These are phyloP conservation scores for Kwoniella dendrophila DNA, from an alignment of 768 basidiomycete species.

Conservation along the genomic window DNA sequence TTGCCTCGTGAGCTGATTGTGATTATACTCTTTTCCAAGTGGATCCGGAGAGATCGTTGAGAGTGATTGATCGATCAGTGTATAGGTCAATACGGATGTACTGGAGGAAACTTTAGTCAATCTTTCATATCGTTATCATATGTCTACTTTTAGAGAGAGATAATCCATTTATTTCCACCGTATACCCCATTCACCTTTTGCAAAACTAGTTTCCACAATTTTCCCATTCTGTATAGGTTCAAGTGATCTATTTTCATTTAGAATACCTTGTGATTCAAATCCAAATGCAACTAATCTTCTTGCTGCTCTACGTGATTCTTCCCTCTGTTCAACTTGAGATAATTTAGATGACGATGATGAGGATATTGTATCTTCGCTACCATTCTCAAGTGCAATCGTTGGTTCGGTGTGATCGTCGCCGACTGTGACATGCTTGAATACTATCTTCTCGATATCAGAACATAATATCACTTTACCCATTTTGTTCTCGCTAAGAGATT, in stretches of 20 bases:
- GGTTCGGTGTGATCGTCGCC: neutral
- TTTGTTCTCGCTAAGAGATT: neutral
- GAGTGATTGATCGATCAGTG: no score
- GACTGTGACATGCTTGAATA: conserved; percentile 7
- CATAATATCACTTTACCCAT: conserved; percentile 9
- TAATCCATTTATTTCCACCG: conserved; percentile 31
- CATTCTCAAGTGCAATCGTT: neutral
- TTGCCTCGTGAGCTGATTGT: no score
- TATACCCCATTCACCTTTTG: conserved; percentile 44
- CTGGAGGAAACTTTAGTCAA: no score
- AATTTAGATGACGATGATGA: neutral
- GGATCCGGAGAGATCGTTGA: no score
- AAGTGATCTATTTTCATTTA: conserved; percentile 25
- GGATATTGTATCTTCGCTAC: neutral
- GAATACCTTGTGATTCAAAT: conserved; percentile 29
- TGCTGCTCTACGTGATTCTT: conserved; percentile 36
- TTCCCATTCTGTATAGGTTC: conserved; percentile 39
- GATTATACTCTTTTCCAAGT: no score
- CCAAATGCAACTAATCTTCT: conserved; percentile 37
- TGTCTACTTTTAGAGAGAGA: no score
- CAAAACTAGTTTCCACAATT: conserved; percentile 39
- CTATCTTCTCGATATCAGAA: conserved; percentile 15
- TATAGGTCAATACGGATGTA: no score
- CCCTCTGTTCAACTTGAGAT: conserved; percentile 20
- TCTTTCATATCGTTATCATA: no score